These are phyloP conservation scores for Aquilaria malaccensis DNA, from an alignment of 345 rosid species.

Conservation along the genomic window DNA sequence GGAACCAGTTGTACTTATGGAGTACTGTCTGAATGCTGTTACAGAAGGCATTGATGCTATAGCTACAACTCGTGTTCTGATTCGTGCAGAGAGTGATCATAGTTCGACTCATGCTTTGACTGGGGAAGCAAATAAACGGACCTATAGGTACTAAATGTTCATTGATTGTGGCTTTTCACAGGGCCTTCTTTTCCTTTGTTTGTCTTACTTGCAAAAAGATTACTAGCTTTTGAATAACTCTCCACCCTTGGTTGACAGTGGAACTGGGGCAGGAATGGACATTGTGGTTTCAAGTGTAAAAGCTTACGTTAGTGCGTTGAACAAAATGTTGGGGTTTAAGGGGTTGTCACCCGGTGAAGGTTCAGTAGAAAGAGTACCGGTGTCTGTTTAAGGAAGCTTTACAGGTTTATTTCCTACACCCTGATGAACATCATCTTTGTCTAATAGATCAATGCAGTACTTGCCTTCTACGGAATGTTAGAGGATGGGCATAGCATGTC, in stretches of 20 bases:
- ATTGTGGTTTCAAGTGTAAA: constrained; percentile 86
- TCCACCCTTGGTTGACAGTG: constrained; percentile 33
- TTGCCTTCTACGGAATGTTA: too few relatives aligned
- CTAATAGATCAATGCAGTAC: too few relatives aligned
- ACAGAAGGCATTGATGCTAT: constrained; percentile 98
- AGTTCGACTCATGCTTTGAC: constrained; percentile 45
- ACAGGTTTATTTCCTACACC: too few relatives aligned
- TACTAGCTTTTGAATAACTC: neutral
- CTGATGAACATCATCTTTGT: too few relatives aligned
- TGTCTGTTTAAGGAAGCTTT: constrained; percentile 30
- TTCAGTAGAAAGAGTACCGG: constrained; percentile 21
- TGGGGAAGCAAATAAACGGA: constrained; percentile 49
- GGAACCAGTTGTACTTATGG: constrained; percentile 73
- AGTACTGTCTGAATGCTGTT: constrained; percentile 79
- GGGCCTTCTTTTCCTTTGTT: neutral
- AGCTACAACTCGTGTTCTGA: constrained; percentile 86
- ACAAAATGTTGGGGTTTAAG: constrained; percentile 80
- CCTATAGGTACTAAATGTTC: constrained; percentile 52
- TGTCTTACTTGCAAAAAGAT: neutral
- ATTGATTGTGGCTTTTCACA: neutral
- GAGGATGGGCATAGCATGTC: too few relatives aligned
- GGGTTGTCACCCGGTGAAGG: constrained; percentile 18
- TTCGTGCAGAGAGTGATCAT: constrained; percentile 51
- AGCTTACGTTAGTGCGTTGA: constrained; percentile 79
- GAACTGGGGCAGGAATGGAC: constrained; percentile 83